Conservation (phyloP, 2,329 filamentous ascomycete species). For the Microsporum canis region DNA sequence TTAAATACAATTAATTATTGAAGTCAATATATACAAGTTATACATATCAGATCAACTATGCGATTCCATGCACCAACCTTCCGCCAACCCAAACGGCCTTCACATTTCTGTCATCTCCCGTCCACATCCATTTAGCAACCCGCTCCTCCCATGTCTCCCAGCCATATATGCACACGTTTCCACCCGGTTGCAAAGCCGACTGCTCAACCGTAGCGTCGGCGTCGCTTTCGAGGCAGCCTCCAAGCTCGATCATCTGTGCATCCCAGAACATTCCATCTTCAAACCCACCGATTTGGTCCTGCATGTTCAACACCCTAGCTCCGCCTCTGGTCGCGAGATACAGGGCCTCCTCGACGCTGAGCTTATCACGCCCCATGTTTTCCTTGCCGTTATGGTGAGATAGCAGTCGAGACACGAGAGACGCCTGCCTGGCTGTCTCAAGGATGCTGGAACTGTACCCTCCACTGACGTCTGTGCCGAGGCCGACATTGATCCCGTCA, state of each 20-base stretch:
- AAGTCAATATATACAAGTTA: not conserved
- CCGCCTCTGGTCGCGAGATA: constrained; percentile 84
- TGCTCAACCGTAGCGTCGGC: constrained; percentile 14
- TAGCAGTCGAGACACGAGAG: constrained; percentile 62
- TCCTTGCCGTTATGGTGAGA: constrained; percentile 38
- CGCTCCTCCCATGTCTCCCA: constrained; percentile 80
- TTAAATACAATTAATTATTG: not conserved
- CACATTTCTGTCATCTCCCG: constrained; percentile 86
- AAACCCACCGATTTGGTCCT: constrained; percentile 63
- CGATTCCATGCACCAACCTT: constrained; percentile 54
- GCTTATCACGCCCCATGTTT: constrained; percentile 35
- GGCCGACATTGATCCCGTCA: constrained; percentile 62
- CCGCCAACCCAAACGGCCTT: constrained; percentile 82
- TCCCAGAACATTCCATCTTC: constrained; percentile 83
- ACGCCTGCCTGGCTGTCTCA: constrained; percentile 70
- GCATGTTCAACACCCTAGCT: constrained; percentile 66
- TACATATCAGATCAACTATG: not conserved
- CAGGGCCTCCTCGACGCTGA: constrained; percentile 75
- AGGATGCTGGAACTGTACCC: constrained; percentile 75
- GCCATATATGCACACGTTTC: constrained; percentile 78
- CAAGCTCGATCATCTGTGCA: constrained; percentile 67
- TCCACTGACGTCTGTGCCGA: constrained; percentile 85
- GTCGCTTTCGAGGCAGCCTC: constrained; percentile 27
- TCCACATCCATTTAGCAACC: constrained; percentile 89
- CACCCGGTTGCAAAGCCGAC: constrained; percentile 27